A percentile compares a stretch with the other conserved stretches of the same genome.
phyloP scores from a whole-genome alignment of 345 rosid genomes.

The Pistacia integerrima region DNA sequence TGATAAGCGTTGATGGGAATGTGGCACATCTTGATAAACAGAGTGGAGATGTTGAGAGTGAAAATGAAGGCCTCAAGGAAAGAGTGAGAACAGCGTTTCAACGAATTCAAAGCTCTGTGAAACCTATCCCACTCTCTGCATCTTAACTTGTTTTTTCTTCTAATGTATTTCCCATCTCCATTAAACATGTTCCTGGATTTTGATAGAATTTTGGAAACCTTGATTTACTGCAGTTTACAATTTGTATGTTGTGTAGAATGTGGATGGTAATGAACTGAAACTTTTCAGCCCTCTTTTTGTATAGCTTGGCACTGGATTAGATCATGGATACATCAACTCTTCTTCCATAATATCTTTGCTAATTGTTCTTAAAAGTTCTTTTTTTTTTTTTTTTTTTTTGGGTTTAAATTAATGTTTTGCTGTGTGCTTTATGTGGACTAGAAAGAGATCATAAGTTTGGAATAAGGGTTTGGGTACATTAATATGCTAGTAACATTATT shows the following conservation, averaged over 20 bases:
- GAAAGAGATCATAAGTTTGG: no score
- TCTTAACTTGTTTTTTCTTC: slow-evolving; percentile 21
- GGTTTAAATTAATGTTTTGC: no score
- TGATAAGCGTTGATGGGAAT: slow-evolving; percentile 74
- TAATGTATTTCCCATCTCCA: background rate
- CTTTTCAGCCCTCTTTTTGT: background rate
- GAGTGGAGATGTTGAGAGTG: slow-evolving; percentile 89
- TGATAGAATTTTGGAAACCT: background rate
- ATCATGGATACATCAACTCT: background rate
- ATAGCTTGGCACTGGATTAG: background rate
- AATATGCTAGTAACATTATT: no score
- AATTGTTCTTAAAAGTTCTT: background rate
- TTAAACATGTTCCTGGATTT: slow-evolving; percentile 1
- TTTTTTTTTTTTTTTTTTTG: background rate
- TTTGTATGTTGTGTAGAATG: background rate
- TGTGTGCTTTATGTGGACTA: no score
- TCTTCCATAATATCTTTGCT: background rate
- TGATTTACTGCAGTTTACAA: background rate
- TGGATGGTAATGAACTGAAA: background rate
- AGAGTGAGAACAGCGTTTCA: slow-evolving; percentile 63
- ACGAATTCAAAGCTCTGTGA: slow-evolving; percentile 77
- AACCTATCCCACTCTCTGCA: slow-evolving; percentile 65
- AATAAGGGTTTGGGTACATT: no score
- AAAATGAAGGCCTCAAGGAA: slow-evolving; percentile 84
- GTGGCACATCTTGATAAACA: slow-evolving; percentile 76